Evolutionary conservation across 2,329 filamentous ascomycete genomes (phyloP), one percentile per base, ranked within the genome.

Genomic region (Dothidotthia symphoricarpi): DNA sequence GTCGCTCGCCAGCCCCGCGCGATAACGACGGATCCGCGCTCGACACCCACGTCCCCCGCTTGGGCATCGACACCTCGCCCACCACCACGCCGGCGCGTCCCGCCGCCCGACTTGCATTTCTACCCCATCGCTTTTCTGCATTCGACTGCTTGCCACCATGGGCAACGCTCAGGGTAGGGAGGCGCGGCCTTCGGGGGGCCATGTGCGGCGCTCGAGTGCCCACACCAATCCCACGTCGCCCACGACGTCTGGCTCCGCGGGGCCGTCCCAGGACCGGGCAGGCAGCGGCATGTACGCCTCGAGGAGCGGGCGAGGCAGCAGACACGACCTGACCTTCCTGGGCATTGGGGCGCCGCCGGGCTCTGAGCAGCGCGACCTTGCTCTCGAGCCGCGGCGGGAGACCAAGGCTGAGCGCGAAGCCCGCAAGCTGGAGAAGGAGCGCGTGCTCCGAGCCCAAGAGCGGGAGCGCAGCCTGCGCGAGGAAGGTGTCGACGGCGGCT

Each of bases 401-500:
- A 96, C 89, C 6, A 90, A 85, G 61, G 87, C 91, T 54, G 93
- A 97, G 69, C 80, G 88, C 28, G 93, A 98, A 64, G 88, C 88
- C 14, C 79, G 91, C 47, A 86, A 84, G 47, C 71, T 88, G 38
- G 91, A 96, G 65, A 85, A 82, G 58, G 91, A 97, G 66, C 82
- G 88, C 30, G 73, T 78, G 12, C 76, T 80, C 25, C 77, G 93
- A 41, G 69, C 85, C 28, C 88, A 88, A 64, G 93, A 98, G 65
- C 81, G 93, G 31, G 90, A 95, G 66, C 79, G 86, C 50, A 98
- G 93, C 61, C 82, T 97, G 71, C 82, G 76, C 48, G 90, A 96
- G 56, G 93, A 98, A 63, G 82, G 90, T 64, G 86, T 97, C 3
- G 93, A 98, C 67, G 93, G 93, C 14, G 93, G 93, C 15, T 98